Base-by-base conservation (phyloP, 1,284 basidiomycete species). In the Coriolopsis trogii region DNA sequence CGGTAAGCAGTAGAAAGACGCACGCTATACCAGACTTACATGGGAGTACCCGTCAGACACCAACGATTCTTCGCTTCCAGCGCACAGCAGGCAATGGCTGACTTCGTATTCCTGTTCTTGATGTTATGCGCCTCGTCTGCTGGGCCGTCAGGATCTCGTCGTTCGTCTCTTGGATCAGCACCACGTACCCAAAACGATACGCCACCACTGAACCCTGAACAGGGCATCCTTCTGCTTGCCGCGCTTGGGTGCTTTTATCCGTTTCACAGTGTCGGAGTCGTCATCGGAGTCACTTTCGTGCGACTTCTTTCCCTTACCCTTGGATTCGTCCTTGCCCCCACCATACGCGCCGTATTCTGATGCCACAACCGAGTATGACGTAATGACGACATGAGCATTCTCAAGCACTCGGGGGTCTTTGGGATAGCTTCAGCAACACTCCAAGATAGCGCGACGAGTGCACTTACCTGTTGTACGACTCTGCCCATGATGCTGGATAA, bases 121-220 rank as follows among this genome's bases (percentile, higher is more conserved):
- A 99, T 98, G 64, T 91, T 95, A 66, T 99, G 96, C 0, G 96
- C 96, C 68, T 99, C 96, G 65, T 98, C 95, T 93, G 51, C 39
- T 25, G 31, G 15, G 16, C 3, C 26, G 9, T 12, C 12, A 20
- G 18, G 26, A 8, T 20, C 9, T 8, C 29, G 10, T 18, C n/a
- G 18, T 8, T 9, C 30, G 15, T 6, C 3, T 7, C 3, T 18
- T 3, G 4, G 9, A 43, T 24, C 18, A 24, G n/a, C n/a, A n/a
- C n/a, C n/a, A 66, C 73, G 23, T 55, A 92, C 92, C 93, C 0
- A 97, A 77, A 15, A 96, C 90, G 45, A 96, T 77, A 6, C 95
- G 80, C 69, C 85, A 88, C 93, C 93, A 98, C 59, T 85, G 84
- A 38, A 91, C 76, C 10, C 81, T 78, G 62, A 93, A 97, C 13